Conservation (phyloP, 176 grass and related monocot genomes). For the Oryza coarctata region DNA sequence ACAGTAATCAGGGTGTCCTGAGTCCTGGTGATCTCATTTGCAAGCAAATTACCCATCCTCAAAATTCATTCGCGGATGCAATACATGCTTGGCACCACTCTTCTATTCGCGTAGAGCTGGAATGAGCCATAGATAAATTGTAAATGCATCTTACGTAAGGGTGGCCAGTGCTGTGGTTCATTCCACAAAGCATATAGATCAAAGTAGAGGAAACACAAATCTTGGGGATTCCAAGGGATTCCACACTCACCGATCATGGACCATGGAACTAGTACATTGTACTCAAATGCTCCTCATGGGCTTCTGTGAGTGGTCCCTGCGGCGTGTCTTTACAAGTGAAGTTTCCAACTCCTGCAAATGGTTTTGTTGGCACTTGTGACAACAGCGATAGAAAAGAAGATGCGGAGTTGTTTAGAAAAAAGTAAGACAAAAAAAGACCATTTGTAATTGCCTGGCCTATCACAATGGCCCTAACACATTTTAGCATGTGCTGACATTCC, state of each 20-base stretch:
- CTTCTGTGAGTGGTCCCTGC: slow-evolving; percentile 65
- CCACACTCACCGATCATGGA: background rate
- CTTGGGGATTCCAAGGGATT: background rate
- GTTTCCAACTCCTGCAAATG: slow-evolving; percentile 65
- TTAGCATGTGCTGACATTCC: background rate
- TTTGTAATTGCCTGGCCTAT: background rate
- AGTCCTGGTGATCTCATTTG: background rate
- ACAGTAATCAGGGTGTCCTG: background rate
- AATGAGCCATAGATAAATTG: background rate
- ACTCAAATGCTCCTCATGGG: slow-evolving; percentile 67
- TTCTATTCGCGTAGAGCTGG: background rate
- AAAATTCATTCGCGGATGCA: background rate
- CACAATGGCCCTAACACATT: background rate
- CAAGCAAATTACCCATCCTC: background rate
- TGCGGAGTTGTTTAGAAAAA: background rate
- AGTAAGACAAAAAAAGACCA: background rate
- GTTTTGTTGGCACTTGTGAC: background rate
- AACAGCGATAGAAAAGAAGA: background rate
- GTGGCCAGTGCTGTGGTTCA: background rate
- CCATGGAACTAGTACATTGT: slow-evolving; percentile 1
- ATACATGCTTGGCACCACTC: background rate
- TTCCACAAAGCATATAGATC: background rate
- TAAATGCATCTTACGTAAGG: background rate
- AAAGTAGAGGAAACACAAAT: background rate
- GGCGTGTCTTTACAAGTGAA: slow-evolving; percentile 60